A percentile compares a stretch with the other conserved stretches of the same genome.
Conservation (phyloP, 148 eudicot genomes). For the Diospyros kaki region DNA sequence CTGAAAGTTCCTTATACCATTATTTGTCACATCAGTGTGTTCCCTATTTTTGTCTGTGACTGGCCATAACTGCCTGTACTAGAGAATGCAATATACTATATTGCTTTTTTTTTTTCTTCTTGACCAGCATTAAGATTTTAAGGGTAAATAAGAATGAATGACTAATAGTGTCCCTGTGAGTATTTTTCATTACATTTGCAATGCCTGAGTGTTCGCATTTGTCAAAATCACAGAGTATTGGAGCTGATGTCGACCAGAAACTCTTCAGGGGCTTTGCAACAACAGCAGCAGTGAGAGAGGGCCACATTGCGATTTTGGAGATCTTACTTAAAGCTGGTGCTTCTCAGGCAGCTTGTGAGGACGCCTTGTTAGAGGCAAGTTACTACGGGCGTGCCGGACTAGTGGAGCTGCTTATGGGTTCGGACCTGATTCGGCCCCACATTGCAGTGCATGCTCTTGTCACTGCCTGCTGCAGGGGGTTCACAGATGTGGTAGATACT, state of each 20-base stretch:
- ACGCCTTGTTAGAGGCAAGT: conserved; percentile 87
- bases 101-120: neutral
- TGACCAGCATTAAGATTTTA: neutral
- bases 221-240: conserved; percentile 46
- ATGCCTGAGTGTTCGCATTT: conserved; percentile 15
- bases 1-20: conserved; percentile 16
- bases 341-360: conserved; percentile 93
- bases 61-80: conserved; percentile 11
- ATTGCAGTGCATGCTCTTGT: conserved; percentile 79
- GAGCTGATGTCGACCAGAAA: conserved; percentile 89
- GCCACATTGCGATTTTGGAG: conserved; percentile 68
- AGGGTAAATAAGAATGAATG: neutral
- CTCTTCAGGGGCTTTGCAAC: conserved; percentile 80
- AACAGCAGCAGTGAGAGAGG: conserved; percentile 84
- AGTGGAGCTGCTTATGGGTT: conserved; percentile 58
- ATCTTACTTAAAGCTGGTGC: conserved; percentile 84
- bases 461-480: conserved; percentile 88
- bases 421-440: conserved; percentile 85
- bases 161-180: neutral
- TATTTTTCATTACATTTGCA: conserved; percentile 6
- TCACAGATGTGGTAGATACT: conserved; percentile 55
- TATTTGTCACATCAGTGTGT: conserved; percentile 24
- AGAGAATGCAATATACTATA: conserved; percentile 9
- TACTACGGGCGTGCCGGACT: conserved; percentile 58
- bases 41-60: conserved; percentile 9